Conservation (phyloP, 176 grass and related monocot species). For the maize (Zea mays) region Zm-B73-REFERENCE-NAM-5.0 NC_050097.1:32379001-32379500, state of each 20-base stretch:
- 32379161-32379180: conserved; percentile 78
- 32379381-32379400: conserved; percentile 16
- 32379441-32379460: conserved; percentile 51
- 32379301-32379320: conserved; percentile 47
- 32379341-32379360: conserved; percentile 45
- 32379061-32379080: conserved; percentile 84
- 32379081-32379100: conserved; percentile 68
- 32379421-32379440: conserved; percentile 55
- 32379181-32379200: conserved; percentile 96
- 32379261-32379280: conserved; percentile 55
- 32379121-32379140: conserved; percentile 81
- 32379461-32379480: conserved; percentile 45
- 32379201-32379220: conserved; percentile 63
- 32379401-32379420: conserved; percentile 42
- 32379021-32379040: conserved; percentile 77
- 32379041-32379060: conserved; percentile 87
- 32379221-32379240: conserved; percentile 63
- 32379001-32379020: conserved; percentile 70
- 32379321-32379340: conserved; percentile 42
- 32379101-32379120: conserved; percentile 99
- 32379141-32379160: conserved; percentile 77
- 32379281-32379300: conserved; percentile 52
- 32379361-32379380: conserved; percentile 43
- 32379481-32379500: conserved; percentile 44
- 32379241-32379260: conserved; percentile 52